Evolutionary conservation across 1,284 basidiomycete genomes (phyloP), one percentile per base, ranked within the genome.

Genomic region (Tremellales sp.): DNA sequence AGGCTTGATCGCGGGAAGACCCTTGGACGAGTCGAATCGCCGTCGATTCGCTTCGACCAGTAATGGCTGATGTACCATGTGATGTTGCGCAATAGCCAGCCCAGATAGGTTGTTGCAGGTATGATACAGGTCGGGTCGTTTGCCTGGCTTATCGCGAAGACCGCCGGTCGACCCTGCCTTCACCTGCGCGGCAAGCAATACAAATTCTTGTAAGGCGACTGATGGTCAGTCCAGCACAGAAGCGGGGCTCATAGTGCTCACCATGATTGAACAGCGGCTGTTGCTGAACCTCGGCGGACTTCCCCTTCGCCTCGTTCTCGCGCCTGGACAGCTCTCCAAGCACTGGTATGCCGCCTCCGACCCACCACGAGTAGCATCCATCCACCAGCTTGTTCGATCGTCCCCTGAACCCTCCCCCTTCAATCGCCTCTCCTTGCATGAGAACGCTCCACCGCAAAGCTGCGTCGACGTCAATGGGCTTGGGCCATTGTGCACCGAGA

Each of bases 281-380:
- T 7, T 40, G 7, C n/a, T 24, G 13, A 7, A 6, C 33, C 6
- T 36, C 33, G 29, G 15, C 33, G 6, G 33, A 5, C 15, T 36
- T 31, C 29, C 27, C 49, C 19, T 60, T 54, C 40, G 26, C 33
- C 17, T 52, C 51, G 13, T 50, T 54, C 11, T 73, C 64, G n/a
- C 65, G 41, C 64, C 56, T 60, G 27, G 86, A 72, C 11, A 86
- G 60, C 19, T 75, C 83, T 47, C 87, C 86, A 0, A 96, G 75
- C 10, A 97, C 75, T 0, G 82, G 80, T 67, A 96, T 88, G n/a
- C 86, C 81, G 0, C 93, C 93, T 2, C 89, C 94, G 24, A 93
- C 89, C 87, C 92, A 98, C 96, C 96, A 98, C 26, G 88, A 85
- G 72, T 98, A 99, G 74, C 96, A 99, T 2, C 94, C 96, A 65